Evolutionary conservation across 495 filamentous ascomycete genomes (phyloP), one percentile per base, ranked within the genome.

Genomic region (Penicillium simplicissimum): DNA sequence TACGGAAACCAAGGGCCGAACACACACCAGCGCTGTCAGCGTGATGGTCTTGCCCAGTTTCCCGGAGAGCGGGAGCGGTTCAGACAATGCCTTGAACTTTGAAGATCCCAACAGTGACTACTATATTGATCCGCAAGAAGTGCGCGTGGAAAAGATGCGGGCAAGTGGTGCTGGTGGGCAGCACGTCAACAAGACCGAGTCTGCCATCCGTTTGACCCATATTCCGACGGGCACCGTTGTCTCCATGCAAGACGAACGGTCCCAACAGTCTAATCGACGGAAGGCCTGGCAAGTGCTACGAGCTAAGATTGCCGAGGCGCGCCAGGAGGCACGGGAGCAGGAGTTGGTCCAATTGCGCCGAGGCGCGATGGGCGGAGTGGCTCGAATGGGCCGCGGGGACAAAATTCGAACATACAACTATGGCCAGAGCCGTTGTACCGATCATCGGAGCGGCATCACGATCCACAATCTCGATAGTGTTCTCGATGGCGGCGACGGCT

Each of bases 181-280:
- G 77, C 96, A 98, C 72, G 95, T 98, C 70, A 98, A 98, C 74
- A 97, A 90, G 63, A 98, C 95, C 2, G 96, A 98, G 74, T 96
- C 92, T 36, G 95, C 95, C 17, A 90, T 98, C 62, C 88, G 95
- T 17, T 80, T 98, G 57, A 97, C 93, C 11, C 96, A 98, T 82
- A 81, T 92, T 13, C 96, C 95, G 10, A 97, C 93, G 0, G 87
- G 86, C 37, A 91, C 85, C 8, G 84, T 90, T 28, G 93, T 97
- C 11, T 87, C 87, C 45, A 96, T 97, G 79, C 95, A 98, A 70
- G 95, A 98, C 70, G 87, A 85, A 36, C 83, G 95, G 60, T 96
- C 91, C n/a, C 95, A 98, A 75, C 87, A 89, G 35, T 83, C 88
- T 42, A 98, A 98, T 68, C 85, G 96, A 21, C 86, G 88, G 58